phyloP scores from a whole-genome alignment of 495 filamentous ascomycete species.

The Hyaloscypha finlandica region DNA sequence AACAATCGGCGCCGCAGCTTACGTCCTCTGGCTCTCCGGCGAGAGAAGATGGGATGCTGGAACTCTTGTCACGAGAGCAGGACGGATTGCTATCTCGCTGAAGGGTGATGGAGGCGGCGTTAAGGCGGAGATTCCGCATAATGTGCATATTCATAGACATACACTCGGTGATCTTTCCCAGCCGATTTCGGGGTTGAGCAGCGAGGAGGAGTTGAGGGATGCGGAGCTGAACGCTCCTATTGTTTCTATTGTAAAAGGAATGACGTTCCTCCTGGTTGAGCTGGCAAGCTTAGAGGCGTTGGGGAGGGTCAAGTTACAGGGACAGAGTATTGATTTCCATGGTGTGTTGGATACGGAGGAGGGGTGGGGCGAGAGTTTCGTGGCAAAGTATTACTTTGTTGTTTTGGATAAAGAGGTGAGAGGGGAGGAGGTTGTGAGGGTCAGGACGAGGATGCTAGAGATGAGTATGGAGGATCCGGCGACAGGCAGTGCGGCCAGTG shows the following conservation, averaged over 20 bases:
- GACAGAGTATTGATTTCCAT: conserved; percentile 4
- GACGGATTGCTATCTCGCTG: conserved; percentile 52
- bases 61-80: conserved; percentile 59
- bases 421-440: conserved; percentile 32
- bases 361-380: conserved; percentile 56
- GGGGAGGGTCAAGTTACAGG: conserved; percentile 1
- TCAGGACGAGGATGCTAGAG: conserved; percentile 53
- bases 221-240: conserved; percentile 12
- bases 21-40: conserved; percentile 35
- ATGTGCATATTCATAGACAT: conserved; percentile 70
- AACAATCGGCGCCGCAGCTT: conserved; percentile 67
- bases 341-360: conserved; percentile 39
- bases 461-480: conserved; percentile 67
- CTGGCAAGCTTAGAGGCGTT: conserved; percentile 52
- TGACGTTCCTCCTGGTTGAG: conserved; percentile 62
- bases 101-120: conserved; percentile 40
- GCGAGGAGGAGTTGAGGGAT: neutral
- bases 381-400: conserved; percentile 59
- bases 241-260: conserved; percentile 61
- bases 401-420: conserved; percentile 23
- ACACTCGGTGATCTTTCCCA: conserved; percentile 58
- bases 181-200: conserved; percentile 40
- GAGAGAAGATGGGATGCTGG: neutral
- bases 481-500: conserved; percentile 64
- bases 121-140: conserved; percentile 62